Evolutionary conservation across 2,329 filamentous ascomycete species (phyloP).

Genomic region (Rhinocladiella mackenziei): DNA sequence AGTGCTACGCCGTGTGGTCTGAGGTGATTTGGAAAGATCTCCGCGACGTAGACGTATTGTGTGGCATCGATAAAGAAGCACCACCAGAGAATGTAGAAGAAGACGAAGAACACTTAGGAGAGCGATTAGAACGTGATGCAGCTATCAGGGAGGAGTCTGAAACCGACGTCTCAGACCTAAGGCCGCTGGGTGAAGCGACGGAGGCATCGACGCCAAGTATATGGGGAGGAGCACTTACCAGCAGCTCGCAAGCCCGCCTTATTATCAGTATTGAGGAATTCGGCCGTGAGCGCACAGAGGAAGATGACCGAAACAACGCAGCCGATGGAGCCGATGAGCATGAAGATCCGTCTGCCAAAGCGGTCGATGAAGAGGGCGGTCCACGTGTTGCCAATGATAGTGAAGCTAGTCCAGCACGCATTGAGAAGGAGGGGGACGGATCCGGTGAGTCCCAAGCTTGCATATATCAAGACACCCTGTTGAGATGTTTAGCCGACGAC

Average conservation of each 20-base stretch:
- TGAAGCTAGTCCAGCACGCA: slow-evolving; percentile 45
- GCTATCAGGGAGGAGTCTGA: too few relatives aligned
- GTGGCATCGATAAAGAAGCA: slow-evolving; percentile 39
- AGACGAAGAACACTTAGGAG: slow-evolving; percentile 44
- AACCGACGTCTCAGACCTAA: too few relatives aligned
- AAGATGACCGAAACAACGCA: slow-evolving; percentile 39
- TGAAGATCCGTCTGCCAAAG: slow-evolving; percentile 41
- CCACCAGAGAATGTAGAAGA: slow-evolving; percentile 41
- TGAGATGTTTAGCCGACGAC: slow-evolving; percentile 31
- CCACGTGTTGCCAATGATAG: slow-evolving; percentile 40
- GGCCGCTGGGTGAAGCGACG: too few relatives aligned
- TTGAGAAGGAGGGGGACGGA: slow-evolving; percentile 44
- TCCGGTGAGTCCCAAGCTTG: slow-evolving; percentile 36
- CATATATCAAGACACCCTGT: slow-evolving; percentile 43
- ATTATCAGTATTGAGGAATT: slow-evolving; percentile 36
- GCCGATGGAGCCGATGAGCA: slow-evolving; percentile 42
- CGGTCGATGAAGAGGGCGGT: slow-evolving; percentile 41
- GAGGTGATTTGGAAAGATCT: slow-evolving; percentile 27
- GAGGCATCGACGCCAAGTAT: too few relatives aligned
- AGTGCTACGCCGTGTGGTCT: slow-evolving; percentile 24
- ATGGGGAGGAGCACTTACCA: too few relatives aligned
- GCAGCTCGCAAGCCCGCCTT: slow-evolving; percentile 36
- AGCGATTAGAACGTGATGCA: too few relatives aligned
- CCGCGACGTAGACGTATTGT: slow-evolving; percentile 23
- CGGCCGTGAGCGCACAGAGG: slow-evolving; percentile 37